Conservation (phyloP, 352 stramenopile genomes). For the Globisporangium recalcitrans region DNA sequence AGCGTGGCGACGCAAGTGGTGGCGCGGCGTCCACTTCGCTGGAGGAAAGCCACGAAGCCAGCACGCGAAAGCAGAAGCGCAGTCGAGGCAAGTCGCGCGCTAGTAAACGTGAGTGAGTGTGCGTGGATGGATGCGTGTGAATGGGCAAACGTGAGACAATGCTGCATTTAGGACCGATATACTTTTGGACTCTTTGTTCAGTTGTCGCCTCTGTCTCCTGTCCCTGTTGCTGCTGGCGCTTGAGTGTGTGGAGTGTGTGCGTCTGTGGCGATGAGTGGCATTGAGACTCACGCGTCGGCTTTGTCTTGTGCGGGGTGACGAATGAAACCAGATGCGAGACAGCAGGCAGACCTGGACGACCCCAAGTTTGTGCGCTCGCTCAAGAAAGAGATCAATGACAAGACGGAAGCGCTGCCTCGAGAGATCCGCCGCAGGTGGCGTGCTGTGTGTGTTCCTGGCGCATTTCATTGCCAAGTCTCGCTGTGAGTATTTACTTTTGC, state of each 20-base stretch:
- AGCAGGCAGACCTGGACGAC: conserved; percentile 2
- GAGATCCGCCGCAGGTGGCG: conserved; percentile 7
- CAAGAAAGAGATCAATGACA: conserved; percentile 10
- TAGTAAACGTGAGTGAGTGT: conserved; percentile 9
- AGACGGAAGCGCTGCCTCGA: conserved; percentile 9
- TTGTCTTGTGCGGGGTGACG: neutral
- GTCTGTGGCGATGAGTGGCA: neutral
- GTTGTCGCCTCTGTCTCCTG: neutral
- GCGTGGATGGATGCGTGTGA: neutral
- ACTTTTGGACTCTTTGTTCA: neutral
- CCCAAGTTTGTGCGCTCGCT: conserved; percentile 6
- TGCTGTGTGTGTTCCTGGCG: neutral
- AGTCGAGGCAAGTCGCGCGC: neutral
- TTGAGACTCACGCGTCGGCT: neutral
- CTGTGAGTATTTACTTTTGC: neutral
- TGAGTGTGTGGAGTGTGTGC: neutral
- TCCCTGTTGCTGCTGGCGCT: neutral
- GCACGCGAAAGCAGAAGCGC: neutral
- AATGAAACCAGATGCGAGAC: neutral
- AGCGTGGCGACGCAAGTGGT: neutral
- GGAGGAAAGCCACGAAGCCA: neutral
- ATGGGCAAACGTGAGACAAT: neutral
- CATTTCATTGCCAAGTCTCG: neutral
- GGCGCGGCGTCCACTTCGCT: neutral
- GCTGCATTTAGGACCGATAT: neutral